Evolutionary conservation across 352 stramenopile species (phyloP), one percentile per base, ranked within the genome.

Genomic region (Pythium guiyangense): DNA sequence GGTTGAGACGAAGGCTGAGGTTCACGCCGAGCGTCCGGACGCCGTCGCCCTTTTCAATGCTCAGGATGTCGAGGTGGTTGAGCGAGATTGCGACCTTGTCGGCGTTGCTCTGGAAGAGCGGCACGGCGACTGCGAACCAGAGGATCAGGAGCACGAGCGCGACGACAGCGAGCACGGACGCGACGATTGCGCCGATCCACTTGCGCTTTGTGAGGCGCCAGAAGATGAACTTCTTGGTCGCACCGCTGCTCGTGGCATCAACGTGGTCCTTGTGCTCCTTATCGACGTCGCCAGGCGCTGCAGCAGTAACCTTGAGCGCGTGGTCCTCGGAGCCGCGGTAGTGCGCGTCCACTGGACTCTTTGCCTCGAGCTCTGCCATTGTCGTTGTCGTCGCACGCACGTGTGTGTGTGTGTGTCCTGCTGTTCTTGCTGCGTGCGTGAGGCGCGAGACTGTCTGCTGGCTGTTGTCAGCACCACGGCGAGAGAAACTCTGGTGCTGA

Each of bases 81-180:
- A 89, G 62, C 12, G 56, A 61, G 40, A 91, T 47, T 25, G 75
- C 52, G 49, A 87, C 77, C n/a, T n/a, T n/a, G n/a, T n/a, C n/a
- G n/a, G n/a, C n/a, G n/a, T n/a, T n/a, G n/a, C n/a, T n/a, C n/a
- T 91, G 76, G 66, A 88, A 86, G 35, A 89, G 59, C 22, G 71
- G 67, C 37, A 66, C 67, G 48, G 84, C 62, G 43, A 88, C 69
- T 35, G 64, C 77, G 57, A 89, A 70, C 64, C 79, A 87, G n/a
- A 88, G 54, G 49, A 88, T 70, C 52, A 91, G 52, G 31, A 91
- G 62, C 45, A 84, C 60, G 29, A 86, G 68, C 5, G 55, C 63
- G 44, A 86, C 8, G 8, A 74, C 52, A 22, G 73, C 43, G 42
- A 89, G 14, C 25, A 86, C 60, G 6, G 68, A 64, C 17, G 45